Evolutionary conservation across 2,329 filamentous ascomycete species (phyloP).

Genomic region (Leptographium procerum): DNA sequence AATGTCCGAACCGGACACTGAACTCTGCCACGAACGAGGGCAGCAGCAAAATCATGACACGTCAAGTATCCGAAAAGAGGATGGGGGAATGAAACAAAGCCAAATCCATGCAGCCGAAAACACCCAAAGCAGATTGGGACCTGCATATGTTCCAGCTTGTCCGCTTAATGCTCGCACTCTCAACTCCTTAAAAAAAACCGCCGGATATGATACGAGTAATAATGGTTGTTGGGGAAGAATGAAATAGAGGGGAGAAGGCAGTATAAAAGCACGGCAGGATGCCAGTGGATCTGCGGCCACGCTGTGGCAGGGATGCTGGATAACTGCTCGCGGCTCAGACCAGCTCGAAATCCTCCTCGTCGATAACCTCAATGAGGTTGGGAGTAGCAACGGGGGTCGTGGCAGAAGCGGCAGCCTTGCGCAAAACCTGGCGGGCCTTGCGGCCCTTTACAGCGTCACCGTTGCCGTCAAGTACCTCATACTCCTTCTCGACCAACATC

Average conservation of each 20-base stretch:
- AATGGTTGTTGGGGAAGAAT: neutral
- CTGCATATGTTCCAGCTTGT: neutral
- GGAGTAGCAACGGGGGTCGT: neutral
- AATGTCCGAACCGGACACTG: neutral
- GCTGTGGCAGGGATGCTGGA: neutral
- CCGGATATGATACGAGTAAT: neutral
- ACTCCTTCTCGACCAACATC: conserved; percentile 34
- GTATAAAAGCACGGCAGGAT: neutral
- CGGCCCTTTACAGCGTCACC: conserved; percentile 31
- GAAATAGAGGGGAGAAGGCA: neutral
- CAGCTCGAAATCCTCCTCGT: conserved; percentile 16
- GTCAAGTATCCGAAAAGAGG: neutral
- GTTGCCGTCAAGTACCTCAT: conserved; percentile 34
- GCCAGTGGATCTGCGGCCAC: neutral
- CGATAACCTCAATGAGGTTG: neutral
- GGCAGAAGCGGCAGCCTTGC: conserved; percentile 14
- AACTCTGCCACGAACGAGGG: neutral
- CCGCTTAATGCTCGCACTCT: neutral
- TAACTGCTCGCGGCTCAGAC: conserved; percentile 2
- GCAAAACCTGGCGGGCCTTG: conserved; percentile 30
- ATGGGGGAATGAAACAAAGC: neutral
- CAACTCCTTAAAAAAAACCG: neutral
- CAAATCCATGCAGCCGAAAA: neutral
- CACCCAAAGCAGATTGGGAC: neutral
- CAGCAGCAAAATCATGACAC: neutral